phyloP scores from a whole-genome alignment of 2,329 filamentous ascomycete genomes.

The Orbilia javanica region DNA sequence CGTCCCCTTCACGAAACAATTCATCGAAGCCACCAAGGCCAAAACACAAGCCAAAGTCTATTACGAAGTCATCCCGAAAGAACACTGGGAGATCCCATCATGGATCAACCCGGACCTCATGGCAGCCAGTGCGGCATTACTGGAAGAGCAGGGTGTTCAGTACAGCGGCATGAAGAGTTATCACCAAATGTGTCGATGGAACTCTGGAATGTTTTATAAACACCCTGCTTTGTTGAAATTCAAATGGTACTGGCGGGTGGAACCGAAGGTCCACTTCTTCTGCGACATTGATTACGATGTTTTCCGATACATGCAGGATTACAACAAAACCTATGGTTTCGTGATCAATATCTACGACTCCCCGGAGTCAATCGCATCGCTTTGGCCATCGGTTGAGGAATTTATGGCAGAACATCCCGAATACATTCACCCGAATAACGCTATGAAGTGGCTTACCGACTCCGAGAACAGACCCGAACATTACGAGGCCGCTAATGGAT shows the following conservation, averaged over 20 bases:
- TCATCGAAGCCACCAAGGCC: slow-evolving; percentile 83
- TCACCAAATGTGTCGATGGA: slow-evolving; percentile 99
- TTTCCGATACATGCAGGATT: slow-evolving; percentile 96
- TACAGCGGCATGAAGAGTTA: slow-evolving; percentile 87
- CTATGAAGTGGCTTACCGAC: slow-evolving; percentile 88
- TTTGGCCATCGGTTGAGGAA: slow-evolving; percentile 96
- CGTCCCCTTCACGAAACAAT: slow-evolving; percentile 90
- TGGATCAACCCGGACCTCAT: slow-evolving; percentile 94
- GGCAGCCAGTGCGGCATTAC: slow-evolving; percentile 82
- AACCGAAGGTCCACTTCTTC: slow-evolving; percentile 99
- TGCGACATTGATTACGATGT: slow-evolving; percentile 99
- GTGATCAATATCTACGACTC: slow-evolving; percentile 97
- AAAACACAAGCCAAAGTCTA: slow-evolving; percentile 88
- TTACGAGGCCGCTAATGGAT: slow-evolving; percentile 85
- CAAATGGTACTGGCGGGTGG: slow-evolving; percentile 94
- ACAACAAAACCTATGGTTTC: slow-evolving; percentile 99
- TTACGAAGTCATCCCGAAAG: slow-evolving; percentile 90
- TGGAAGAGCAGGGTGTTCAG: slow-evolving; percentile 87
- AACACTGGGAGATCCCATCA: slow-evolving; percentile 90
- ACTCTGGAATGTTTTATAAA: slow-evolving; percentile 97
- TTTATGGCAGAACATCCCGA: slow-evolving; percentile 88
- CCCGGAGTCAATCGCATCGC: slow-evolving; percentile 82
- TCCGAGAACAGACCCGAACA: slow-evolving; percentile 80
- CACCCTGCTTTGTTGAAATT: slow-evolving; percentile 80
- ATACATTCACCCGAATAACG: slow-evolving; percentile 84